Conservation (phyloP, 2,329 filamentous ascomycete genomes). For the Pseudogymnoascus sp. region DNA sequence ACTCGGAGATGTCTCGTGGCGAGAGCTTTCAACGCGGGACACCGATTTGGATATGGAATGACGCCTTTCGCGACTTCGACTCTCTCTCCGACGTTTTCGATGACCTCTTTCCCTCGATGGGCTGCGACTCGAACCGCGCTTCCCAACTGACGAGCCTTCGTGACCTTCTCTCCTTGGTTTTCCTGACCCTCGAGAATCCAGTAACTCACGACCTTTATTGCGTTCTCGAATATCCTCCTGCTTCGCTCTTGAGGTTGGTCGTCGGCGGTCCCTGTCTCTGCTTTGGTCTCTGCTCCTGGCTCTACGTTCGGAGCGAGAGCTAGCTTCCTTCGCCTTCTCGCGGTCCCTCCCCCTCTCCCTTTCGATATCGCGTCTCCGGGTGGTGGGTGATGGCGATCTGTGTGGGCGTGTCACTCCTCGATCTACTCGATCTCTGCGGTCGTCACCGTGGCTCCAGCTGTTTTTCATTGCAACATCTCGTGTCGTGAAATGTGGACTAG, state of each 20-base stretch:
- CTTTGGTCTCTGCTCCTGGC: constrained; percentile 25
- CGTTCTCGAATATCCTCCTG: constrained; percentile 26
- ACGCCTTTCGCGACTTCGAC: constrained; percentile 24
- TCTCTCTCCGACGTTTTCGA: constrained; percentile 26
- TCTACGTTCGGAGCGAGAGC: constrained; percentile 18
- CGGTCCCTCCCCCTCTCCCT: constrained; percentile 26
- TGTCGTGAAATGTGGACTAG: constrained; percentile 16
- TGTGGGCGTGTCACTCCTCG: constrained; percentile 28
- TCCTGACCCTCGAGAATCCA: constrained; percentile 28
- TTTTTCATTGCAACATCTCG: constrained; percentile 36
- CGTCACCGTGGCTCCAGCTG: constrained; percentile 33
- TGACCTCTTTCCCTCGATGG: constrained; percentile 26
- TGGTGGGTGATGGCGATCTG: constrained; percentile 29
- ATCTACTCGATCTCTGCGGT: constrained; percentile 34
- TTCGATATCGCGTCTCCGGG: constrained; percentile 28
- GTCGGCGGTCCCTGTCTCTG: constrained; percentile 19
- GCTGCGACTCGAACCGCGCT: constrained; percentile 28
- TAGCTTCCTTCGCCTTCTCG: constrained; percentile 22
- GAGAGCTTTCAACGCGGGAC: constrained; percentile 22
- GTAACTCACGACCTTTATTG: constrained; percentile 28
- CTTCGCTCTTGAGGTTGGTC: constrained; percentile 23
- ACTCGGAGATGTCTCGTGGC: constrained; percentile 22
- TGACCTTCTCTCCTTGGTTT: constrained; percentile 23
- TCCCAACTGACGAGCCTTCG: constrained; percentile 26
- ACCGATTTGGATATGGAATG: constrained; percentile 17